phyloP scores from a whole-genome alignment of 1,139 yeast genomes.

The Magnusiomyces starmeri region DNA sequence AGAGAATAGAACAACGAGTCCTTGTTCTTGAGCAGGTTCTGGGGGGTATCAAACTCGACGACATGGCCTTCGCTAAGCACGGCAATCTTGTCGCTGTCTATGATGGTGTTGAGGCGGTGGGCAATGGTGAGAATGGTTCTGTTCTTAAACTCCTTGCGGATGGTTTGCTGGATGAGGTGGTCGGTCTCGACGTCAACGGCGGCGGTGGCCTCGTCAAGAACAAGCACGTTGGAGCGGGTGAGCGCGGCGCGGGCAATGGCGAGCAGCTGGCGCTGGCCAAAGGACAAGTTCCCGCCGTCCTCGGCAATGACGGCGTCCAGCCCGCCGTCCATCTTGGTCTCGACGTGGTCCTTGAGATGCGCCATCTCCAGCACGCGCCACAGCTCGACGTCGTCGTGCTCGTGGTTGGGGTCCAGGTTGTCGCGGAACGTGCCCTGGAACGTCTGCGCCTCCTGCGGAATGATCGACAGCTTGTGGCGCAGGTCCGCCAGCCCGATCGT shows the following conservation, averaged over 20 bases:
- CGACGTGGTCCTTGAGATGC: constrained; percentile 71
- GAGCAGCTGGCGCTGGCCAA: constrained; percentile 88
- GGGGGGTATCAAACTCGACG: constrained; percentile 82
- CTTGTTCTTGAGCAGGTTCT: constrained; percentile 53
- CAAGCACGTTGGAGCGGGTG: constrained; percentile 69
- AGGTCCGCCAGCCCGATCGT: constrained; percentile 74
- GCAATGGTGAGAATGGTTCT: constrained; percentile 93
- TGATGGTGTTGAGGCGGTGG: constrained; percentile 85
- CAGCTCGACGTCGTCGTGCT: constrained; percentile 63
- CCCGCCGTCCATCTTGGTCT: constrained; percentile 50
- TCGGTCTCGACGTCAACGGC: constrained; percentile 97
- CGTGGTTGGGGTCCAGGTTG: constrained; percentile 78
- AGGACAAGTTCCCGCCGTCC: constrained; percentile 83
- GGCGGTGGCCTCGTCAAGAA: constrained; percentile 94
- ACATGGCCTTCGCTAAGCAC: constrained; percentile 82
- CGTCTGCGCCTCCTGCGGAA: constrained; percentile 96
- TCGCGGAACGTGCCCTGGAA: constrained; percentile 86
- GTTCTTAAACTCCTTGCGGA: constrained; percentile 74
- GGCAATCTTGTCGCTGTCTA: constrained; percentile 83
- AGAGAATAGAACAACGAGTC: constrained; percentile 71
- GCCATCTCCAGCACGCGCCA: constrained; percentile 85
- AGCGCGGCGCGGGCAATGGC: constrained; percentile 84
- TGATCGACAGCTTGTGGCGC: constrained; percentile 78
- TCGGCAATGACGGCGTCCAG: constrained; percentile 62
- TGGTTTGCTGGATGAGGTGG: constrained; percentile 76